phyloP scores from a whole-genome alignment of 1,284 basidiomycete species.

The Amylostereum chailletii region DNA sequence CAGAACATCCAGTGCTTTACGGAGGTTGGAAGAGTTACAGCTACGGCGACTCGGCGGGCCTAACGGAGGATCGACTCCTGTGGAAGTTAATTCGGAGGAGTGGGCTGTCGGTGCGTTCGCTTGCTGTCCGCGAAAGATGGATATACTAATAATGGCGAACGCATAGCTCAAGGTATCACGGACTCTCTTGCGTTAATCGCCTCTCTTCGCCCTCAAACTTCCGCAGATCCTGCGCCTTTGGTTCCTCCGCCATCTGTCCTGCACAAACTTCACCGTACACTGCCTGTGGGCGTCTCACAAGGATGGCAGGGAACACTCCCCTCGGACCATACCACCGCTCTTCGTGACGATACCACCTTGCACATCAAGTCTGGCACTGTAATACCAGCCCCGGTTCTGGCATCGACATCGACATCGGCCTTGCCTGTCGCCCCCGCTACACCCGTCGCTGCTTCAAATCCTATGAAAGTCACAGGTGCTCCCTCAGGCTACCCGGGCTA shows the following conservation, averaged over 20 bases:
- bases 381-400: conserved; percentile 19
- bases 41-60: conserved; percentile 37
- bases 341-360: conserved; percentile 64
- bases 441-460: conserved; percentile 10
- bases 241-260: conserved; percentile 53
- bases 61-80: conserved; percentile 33
- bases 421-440: conserved; percentile 14
- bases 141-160: conserved; percentile 10
- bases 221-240: conserved; percentile 34
- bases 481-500: conserved; percentile 16
- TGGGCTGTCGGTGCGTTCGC: conserved; percentile 60
- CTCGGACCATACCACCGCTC: conserved; percentile 43
- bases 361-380: conserved; percentile 45
- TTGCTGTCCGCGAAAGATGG: too few relatives aligned
- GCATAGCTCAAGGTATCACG: conserved; percentile 59
- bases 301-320: conserved; percentile 73
- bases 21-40: conserved; percentile 57
- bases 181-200: conserved; percentile 60
- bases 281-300: conserved; percentile 46
- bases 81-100: conserved; percentile 64
- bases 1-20: conserved; percentile 52
- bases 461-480: conserved; percentile 11
- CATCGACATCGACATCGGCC: conserved; percentile 13
- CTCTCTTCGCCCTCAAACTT: conserved; percentile 59
- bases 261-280: conserved; percentile 57